Evolutionary conservation across 495 filamentous ascomycete genomes (phyloP), one percentile per base, ranked within the genome.

Genomic region (Lophiostoma macrostomum): DNA sequence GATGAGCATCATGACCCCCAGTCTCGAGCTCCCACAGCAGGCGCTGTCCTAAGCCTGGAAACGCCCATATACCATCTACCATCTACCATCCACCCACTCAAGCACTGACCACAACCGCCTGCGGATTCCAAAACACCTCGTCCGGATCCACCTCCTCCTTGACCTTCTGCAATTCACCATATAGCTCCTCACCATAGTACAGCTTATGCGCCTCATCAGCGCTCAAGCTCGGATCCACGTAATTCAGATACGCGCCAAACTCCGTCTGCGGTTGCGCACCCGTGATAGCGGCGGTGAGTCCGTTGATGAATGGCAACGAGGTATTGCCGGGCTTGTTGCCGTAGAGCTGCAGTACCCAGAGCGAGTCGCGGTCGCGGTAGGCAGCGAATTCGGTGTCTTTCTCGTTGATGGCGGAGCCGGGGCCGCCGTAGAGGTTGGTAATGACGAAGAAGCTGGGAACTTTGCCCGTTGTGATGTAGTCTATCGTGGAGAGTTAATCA

Each of bases 91-190:
- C n/a, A n/a, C n/a, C n/a, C n/a, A n/a, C 42, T 36, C 27, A 58
- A 29, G 22, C 40, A 30, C 55, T n/a, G n/a, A n/a, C n/a, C n/a
- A n/a, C 60, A 38, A 84, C 73, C 55, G 78, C 77, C 70, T 85
- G 82, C 4, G 84, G 83, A 62, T 86, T 85, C 67, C 78, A 80
- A 56, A 86, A 82, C 27, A 82, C 37, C 19, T 76, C 69, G 16
- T 57, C 51, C 5, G 81, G 78, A 68, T 87, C 84, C 39, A 74
- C 73, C 24, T 47, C 56, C 36, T 56, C 53, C 73, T 87, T 87
- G 20, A 85, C 64, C 22, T 55, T 49, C 30, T 71, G 43, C 51
- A 87, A 63, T 22, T 42, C 67, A 36, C 41, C 49, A 39, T 76
- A 71, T n/a, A 51, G 18, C 14, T 73, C 73, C 0, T 65, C 49